These are phyloP conservation scores for Mortierella sp. DNA, from an alignment of 371 early-diverging fungal genomes.

Conservation along the genomic window DNA sequence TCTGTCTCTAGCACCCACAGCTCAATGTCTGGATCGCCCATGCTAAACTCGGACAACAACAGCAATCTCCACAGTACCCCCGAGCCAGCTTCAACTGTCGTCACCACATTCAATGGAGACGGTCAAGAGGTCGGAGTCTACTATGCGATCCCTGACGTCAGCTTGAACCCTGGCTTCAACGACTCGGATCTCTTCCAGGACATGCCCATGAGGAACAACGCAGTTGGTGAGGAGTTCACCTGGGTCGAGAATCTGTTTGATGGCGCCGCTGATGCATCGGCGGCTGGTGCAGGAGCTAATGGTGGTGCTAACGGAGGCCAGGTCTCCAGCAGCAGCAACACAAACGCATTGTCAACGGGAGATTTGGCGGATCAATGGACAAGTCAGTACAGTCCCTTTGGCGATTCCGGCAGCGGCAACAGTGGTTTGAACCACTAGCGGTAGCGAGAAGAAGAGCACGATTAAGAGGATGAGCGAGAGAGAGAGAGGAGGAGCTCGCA, in stretches of 20 bases:
- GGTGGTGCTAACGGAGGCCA: not conserved
- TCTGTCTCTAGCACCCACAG: constrained; percentile 19
- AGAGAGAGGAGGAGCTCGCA: not conserved
- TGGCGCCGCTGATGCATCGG: not conserved
- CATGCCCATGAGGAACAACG: constrained; percentile 46
- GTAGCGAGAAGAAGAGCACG: not conserved
- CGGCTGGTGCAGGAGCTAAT: not conserved
- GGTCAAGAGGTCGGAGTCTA: constrained; percentile 49
- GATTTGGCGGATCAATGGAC: constrained; percentile 1
- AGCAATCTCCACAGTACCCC: constrained; percentile 2
- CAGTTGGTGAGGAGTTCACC: constrained; percentile 48
- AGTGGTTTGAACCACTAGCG: not conserved
- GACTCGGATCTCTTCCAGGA: constrained; percentile 55
- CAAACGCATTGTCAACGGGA: not conserved
- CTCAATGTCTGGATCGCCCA: constrained; percentile 18
- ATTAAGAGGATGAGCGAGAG: not conserved
- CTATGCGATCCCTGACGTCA: constrained; percentile 45
- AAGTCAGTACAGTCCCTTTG: constrained; percentile 10
- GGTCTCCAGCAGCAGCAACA: not conserved
- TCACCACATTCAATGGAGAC: constrained; percentile 39
- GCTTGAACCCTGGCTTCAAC: constrained; percentile 38
- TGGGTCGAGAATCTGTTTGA: constrained; percentile 57
- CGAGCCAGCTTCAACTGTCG: not conserved
- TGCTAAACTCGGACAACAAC: constrained; percentile 18
- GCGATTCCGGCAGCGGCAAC: not conserved